Percentiles rank a stretch among this genome's conserved stretches.
Conservation (phyloP, 2,329 filamentous ascomycete species). For the Aspergillus sojae region DNA sequence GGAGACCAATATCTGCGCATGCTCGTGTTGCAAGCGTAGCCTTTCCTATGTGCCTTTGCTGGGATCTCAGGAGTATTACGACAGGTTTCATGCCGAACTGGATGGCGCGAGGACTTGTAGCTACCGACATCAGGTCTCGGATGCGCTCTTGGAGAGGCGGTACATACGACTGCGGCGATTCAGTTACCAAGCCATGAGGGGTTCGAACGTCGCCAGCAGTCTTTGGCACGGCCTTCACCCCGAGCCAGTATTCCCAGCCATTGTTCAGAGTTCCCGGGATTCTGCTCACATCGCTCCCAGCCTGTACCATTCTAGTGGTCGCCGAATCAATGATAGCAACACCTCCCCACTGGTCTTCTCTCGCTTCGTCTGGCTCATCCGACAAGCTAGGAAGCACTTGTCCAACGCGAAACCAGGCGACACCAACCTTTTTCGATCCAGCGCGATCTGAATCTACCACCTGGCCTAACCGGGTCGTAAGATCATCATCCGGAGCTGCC, state of each 20-base stretch:
- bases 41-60: slow-evolving; percentile 92
- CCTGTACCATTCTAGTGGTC: slow-evolving; percentile 86
- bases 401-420: slow-evolving; percentile 92
- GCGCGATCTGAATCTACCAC: slow-evolving; percentile 26
- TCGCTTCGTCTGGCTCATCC: slow-evolving; percentile 59
- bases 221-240: slow-evolving; percentile 68
- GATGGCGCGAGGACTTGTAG: slow-evolving; percentile 83
- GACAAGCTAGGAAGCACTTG: slow-evolving; percentile 61
- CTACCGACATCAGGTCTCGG: slow-evolving; percentile 81
- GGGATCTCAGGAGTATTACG: slow-evolving; percentile 85
- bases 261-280: slow-evolving; percentile 75
- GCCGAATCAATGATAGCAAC: slow-evolving; percentile 83
- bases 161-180: slow-evolving; percentile 50
- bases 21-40: slow-evolving; percentile 74
- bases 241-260: slow-evolving; percentile 88
- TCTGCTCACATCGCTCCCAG: slow-evolving; percentile 80
- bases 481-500: slow-evolving; percentile 72
- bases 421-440: slow-evolving; percentile 55
- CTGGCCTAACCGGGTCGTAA: slow-evolving; percentile 47
- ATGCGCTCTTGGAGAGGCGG: slow-evolving; percentile 70
- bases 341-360: slow-evolving; percentile 78
- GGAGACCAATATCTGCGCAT: slow-evolving; percentile 85
- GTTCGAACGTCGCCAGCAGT: slow-evolving; percentile 33
- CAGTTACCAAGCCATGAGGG: slow-evolving; percentile 40
- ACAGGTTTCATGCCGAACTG: slow-evolving; percentile 85